phyloP scores from a whole-genome alignment of 169 alveolate species.

The Plasmodium cynomolgi region DNA sequence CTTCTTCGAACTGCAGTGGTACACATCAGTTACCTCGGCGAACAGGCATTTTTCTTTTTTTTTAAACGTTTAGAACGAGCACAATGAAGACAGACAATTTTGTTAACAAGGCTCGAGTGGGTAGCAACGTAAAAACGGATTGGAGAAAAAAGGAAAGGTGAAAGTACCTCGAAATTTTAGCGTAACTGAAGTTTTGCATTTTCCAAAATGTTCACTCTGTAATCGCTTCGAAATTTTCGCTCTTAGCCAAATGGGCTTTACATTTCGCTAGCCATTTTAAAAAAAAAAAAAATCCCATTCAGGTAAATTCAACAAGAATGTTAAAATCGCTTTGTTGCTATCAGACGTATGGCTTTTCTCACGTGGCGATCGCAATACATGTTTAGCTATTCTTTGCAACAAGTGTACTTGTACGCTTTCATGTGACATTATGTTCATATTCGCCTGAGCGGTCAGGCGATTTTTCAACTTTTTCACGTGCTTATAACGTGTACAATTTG shows the following conservation, averaged over 20 bases:
- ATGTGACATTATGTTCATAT: neutral
- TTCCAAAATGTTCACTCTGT: neutral
- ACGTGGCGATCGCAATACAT: neutral
- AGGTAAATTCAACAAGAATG: neutral
- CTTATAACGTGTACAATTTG: neutral
- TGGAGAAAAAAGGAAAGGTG: neutral
- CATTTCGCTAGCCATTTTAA: neutral
- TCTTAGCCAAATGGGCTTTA: neutral
- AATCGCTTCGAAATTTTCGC: neutral
- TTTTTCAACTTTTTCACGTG: neutral
- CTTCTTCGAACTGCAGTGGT: neutral
- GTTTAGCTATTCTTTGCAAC: neutral
- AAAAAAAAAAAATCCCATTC: neutral
- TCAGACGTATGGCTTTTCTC: neutral
- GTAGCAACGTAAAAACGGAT: neutral
- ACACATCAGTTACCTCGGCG: neutral
- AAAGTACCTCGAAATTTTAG: neutral
- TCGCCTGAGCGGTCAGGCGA: neutral
- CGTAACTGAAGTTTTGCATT: neutral
- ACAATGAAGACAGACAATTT: neutral
- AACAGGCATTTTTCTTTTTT: neutral
- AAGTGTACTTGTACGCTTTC: neutral
- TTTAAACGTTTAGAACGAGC: neutral
- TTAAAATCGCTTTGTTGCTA: neutral
- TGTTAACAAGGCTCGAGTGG: neutral